These are phyloP conservation scores for Tremella yokohamensis DNA, from an alignment of 768 basidiomycete species.

Conservation along the genomic window DNA sequence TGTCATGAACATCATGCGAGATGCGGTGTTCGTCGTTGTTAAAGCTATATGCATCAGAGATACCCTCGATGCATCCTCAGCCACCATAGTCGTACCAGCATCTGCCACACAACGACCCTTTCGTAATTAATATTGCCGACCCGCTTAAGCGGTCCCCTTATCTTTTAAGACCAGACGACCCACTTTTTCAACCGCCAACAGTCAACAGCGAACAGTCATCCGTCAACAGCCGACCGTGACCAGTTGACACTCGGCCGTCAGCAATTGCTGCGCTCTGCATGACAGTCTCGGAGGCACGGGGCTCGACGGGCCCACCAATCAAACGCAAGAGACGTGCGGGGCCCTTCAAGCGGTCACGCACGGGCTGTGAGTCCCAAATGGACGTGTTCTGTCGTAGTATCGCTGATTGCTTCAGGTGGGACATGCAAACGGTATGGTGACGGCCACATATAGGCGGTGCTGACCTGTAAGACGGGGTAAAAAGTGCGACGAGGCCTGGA, in stretches of 20 bases:
- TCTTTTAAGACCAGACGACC: too few species aligned
- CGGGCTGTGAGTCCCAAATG: constrained; percentile 22
- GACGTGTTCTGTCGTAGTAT: neutral
- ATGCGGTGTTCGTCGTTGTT: too few species aligned
- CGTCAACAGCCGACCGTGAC: neutral
- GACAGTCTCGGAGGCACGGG: neutral
- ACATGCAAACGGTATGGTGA: constrained; percentile 25
- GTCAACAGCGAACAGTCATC: too few species aligned
- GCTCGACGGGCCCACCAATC: constrained; percentile 1
- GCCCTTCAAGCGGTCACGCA: constrained; percentile 28
- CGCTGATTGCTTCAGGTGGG: constrained; percentile 13
- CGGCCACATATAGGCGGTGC: neutral
- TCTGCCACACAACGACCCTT: too few species aligned
- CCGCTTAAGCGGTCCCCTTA: too few species aligned
- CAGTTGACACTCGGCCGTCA: neutral
- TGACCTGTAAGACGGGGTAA: constrained; percentile 19
- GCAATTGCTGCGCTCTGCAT: neutral
- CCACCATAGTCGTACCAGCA: too few species aligned
- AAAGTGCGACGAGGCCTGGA: constrained; percentile 34
- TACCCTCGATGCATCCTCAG: too few species aligned
- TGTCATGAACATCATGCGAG: too few species aligned
- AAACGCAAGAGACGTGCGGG: constrained; percentile 4
- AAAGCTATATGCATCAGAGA: too few species aligned
- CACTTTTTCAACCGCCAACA: too few species aligned
- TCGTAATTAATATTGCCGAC: too few species aligned